These are phyloP conservation scores for Mucor saturninus DNA, from an alignment of 371 early-diverging fungal genomes.

Conservation along the genomic window DNA sequence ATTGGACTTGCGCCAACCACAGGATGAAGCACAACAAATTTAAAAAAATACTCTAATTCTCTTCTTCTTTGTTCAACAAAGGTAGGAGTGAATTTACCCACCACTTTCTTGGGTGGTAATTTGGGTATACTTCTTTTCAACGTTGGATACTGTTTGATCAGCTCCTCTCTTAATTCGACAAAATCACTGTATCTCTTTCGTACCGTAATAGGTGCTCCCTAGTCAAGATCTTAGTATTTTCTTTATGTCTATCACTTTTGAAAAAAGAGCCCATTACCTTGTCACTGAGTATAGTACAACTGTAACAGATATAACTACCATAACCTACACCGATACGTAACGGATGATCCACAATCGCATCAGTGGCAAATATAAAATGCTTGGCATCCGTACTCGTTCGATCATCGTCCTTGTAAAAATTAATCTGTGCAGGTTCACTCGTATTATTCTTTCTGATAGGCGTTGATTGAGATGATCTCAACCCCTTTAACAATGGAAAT, in stretches of 20 bases:
- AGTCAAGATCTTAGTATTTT: not conserved
- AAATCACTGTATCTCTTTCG: conserved; percentile 64
- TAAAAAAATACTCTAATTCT: conserved; percentile 64
- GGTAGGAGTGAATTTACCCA: conserved; percentile 56
- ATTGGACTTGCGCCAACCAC: conserved; percentile 48
- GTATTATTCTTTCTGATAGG: conserved; percentile 12
- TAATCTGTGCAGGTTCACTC: conserved; percentile 37
- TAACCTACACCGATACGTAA: conserved; percentile 51
- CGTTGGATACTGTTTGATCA: conserved; percentile 44
- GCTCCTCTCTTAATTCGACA: conserved; percentile 50
- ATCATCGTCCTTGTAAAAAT: conserved; percentile 42
- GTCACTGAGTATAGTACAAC: conserved; percentile 53
- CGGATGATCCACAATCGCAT: conserved; percentile 59
- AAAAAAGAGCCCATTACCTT: conserved; percentile 49
- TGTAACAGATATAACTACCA: conserved; percentile 61
- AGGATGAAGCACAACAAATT: conserved; percentile 60
- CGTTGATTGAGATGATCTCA: conserved; percentile 28
- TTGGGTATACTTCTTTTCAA: conserved; percentile 55
- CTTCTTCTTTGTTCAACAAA: conserved; percentile 60
- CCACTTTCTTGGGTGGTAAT: conserved; percentile 60
- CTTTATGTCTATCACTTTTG: not conserved
- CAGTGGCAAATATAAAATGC: conserved; percentile 49
- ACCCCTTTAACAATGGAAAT: conserved; percentile 26
- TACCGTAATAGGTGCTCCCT: conserved; percentile 53
- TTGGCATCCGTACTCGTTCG: conserved; percentile 11